Evolutionary conservation across 2,329 filamentous ascomycete genomes (phyloP).

Genomic region (Claviceps citrina): DNA sequence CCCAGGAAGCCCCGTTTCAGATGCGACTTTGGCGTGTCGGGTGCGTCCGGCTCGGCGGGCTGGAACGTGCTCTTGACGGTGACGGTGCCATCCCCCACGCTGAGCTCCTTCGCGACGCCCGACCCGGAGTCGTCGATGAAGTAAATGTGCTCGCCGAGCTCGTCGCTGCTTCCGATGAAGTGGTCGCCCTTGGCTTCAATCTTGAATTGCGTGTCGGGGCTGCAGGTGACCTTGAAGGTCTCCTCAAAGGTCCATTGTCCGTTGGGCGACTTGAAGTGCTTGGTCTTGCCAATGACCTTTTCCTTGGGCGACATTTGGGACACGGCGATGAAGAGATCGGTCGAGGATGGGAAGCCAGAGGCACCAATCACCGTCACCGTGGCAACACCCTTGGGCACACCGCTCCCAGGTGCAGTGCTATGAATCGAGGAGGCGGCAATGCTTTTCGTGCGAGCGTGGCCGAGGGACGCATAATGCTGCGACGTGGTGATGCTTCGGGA

Average conservation of each 20-base stretch:
- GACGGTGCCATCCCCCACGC: conserved; percentile 57
- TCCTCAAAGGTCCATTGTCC: conserved; percentile 60
- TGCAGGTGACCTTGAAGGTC: conserved; percentile 61
- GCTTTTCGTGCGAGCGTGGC: conserved; percentile 40
- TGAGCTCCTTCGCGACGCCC: conserved; percentile 56
- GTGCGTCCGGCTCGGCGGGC: conserved; percentile 28
- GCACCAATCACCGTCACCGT: conserved; percentile 68
- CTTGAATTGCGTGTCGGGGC: conserved; percentile 74
- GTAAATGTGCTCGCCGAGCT: conserved; percentile 74
- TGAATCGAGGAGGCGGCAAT: conserved; percentile 50
- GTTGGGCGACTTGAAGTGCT: conserved; percentile 60
- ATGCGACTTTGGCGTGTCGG: conserved; percentile 31
- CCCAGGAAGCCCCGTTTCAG: conserved; percentile 39
- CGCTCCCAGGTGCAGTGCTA: conserved; percentile 40
- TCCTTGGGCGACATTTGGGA: conserved; percentile 51
- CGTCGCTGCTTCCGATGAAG: conserved; percentile 68
- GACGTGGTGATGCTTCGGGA: conserved; percentile 10
- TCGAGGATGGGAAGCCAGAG: conserved; percentile 56
- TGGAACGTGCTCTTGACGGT: conserved; percentile 60
- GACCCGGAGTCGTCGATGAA: conserved; percentile 70
- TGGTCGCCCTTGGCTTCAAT: conserved; percentile 73
- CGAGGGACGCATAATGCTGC: conserved; percentile 15
- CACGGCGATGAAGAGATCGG: conserved; percentile 66
- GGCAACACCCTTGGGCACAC: conserved; percentile 56
- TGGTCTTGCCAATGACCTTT: conserved; percentile 83